phyloP scores from a whole-genome alignment of 306 rosid species.

The Lathyrus oleraceus region DNA sequence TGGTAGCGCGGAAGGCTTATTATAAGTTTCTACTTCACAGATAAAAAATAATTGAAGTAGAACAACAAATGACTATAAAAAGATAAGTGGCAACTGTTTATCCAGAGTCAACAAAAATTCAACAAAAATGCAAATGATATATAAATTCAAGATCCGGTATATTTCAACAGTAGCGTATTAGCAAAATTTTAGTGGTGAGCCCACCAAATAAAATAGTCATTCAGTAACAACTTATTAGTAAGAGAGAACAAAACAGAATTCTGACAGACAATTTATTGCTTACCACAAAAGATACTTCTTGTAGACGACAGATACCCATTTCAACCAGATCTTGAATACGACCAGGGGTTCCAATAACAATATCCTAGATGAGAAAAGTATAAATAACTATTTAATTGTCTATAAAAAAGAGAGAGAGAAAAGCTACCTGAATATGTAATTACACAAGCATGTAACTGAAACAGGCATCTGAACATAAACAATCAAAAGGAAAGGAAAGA shows the following conservation, averaged over 20 bases:
- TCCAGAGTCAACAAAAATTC: constrained; percentile 19
- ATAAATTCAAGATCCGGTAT: constrained; percentile 18
- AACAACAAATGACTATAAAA: not conserved
- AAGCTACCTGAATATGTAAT: not conserved
- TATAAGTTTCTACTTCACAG: not conserved
- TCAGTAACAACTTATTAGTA: constrained; percentile 2
- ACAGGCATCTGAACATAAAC: constrained; percentile 24
- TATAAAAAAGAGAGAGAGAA: not conserved
- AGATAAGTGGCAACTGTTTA: not conserved
- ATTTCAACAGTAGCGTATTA: constrained; percentile 6
- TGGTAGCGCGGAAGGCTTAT: not conserved
- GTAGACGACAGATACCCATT: constrained; percentile 73
- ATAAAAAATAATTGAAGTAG: constrained; percentile 1
- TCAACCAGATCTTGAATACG: constrained; percentile 90
- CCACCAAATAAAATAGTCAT: not conserved
- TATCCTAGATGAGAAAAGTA: constrained; percentile 54
- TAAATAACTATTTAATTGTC: not conserved
- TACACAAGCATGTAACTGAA: constrained; percentile 22
- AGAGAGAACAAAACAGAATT: constrained; percentile 19
- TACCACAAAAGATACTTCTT: constrained; percentile 89
- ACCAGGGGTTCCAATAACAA: constrained; percentile 96
- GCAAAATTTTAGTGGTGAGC: constrained; percentile 12
- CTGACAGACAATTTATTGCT: constrained; percentile 31
- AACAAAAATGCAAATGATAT: constrained; percentile 4
- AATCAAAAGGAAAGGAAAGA: constrained; percentile 33